Base-by-base conservation (phyloP, 768 basidiomycete genomes). In the Nidularia sp. region DNA sequence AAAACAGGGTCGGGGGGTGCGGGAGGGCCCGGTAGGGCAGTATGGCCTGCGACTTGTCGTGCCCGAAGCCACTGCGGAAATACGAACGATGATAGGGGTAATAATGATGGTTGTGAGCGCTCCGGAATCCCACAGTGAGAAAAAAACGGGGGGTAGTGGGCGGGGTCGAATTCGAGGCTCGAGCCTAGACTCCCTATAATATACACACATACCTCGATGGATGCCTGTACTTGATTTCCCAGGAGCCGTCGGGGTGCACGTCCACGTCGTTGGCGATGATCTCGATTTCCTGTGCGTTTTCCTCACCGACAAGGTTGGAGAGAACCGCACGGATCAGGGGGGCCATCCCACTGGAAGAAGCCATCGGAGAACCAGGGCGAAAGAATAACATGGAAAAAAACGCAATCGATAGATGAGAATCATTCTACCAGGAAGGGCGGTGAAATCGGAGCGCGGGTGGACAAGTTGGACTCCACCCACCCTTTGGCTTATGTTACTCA, bases 21-120 rank as follows among this genome's bases (percentile, higher is more conserved):
- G 73, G 59, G 42, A 95, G 76, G 41, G 75, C 70, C n/a, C 85
- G 77, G 70, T 98, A 99, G 0, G 92, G 95, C 34, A 95, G 72
- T 59, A 98, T 98, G 2, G 96, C 93, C 59, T 86, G 88, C 5
- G 90, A 93, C 72, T 99, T 99, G 70, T 99, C 97, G 65, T 99
- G 97, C 0, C 97, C 97, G 61, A 81, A 98, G 1, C 81, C 84
- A 61, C 92, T 93, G 36, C 36, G 36, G 36, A 39, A 39, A 39
- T 39, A 9, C 9, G 9, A 39, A 39, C 9, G 36, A 15, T 39
- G 15, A 9, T 15, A 9, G 36, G 9, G 9, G 36, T 39, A 39
- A 39, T 18, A 18, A 18, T 39, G 36, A 9, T 39, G 36, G 36
- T 45, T 18, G 18, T 18, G 18, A 18, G 18, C 18, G 18, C 18